These are phyloP conservation scores for Sphagnum contortum DNA, from an alignment of 225 moss, liverwort and hornwort species.

Conservation along the genomic window DNA sequence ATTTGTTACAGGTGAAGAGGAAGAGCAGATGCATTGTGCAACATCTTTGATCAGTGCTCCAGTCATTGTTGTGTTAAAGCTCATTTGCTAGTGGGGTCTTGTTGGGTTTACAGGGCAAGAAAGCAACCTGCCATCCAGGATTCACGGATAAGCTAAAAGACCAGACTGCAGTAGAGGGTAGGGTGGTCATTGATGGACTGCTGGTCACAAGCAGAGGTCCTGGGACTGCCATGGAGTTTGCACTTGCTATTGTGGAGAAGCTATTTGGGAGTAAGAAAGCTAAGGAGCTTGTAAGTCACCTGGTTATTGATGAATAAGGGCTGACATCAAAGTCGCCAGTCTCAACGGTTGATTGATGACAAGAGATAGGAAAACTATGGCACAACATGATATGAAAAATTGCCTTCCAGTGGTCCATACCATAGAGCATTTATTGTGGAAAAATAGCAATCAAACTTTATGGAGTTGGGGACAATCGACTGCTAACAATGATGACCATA, in stretches of 20 bases:
- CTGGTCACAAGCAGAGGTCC: slow-evolving; percentile 83
- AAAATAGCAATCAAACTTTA: too few relatives aligned
- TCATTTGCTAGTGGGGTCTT: background rate
- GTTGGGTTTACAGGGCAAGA: slow-evolving; percentile 45
- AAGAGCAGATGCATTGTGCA: background rate
- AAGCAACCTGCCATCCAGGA: slow-evolving; percentile 72
- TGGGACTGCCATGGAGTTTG: slow-evolving; percentile 86
- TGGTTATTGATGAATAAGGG: too few relatives aligned
- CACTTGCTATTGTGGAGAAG: slow-evolving; percentile 79
- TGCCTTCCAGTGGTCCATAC: too few relatives aligned
- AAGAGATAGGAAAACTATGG: too few relatives aligned
- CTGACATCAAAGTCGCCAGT: too few relatives aligned
- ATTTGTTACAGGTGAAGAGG: slow-evolving; percentile 39
- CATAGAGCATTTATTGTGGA: too few relatives aligned
- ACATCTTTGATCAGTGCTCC: background rate
- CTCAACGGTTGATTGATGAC: too few relatives aligned
- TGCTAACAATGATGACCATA: too few relatives aligned
- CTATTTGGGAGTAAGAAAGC: slow-evolving; percentile 46
- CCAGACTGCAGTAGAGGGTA: slow-evolving; percentile 64
- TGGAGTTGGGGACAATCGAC: too few relatives aligned
- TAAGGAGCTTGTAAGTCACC: background rate
- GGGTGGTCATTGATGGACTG: slow-evolving; percentile 83
- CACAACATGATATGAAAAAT: too few relatives aligned
- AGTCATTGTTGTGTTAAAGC: background rate
- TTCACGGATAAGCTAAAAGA: slow-evolving; percentile 53